phyloP scores from a whole-genome alignment of 2,329 filamentous ascomycete genomes.

The Tolypocladium sp. region DNA sequence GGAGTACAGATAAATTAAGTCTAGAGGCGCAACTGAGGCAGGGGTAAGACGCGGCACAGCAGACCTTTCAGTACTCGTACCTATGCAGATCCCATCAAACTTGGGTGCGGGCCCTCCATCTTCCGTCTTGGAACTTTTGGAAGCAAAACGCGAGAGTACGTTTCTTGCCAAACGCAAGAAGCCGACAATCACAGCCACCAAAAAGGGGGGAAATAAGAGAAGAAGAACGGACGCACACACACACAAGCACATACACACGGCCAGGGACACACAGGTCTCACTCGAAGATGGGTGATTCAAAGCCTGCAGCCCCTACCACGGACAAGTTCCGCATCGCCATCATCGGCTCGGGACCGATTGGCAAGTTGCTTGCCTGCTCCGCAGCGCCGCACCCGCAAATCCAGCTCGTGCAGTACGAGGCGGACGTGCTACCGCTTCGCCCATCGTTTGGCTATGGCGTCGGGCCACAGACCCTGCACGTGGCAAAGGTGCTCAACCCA shows the following conservation, averaged over 20 bases:
- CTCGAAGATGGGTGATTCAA: neutral
- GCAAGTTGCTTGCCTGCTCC: constrained; percentile 1
- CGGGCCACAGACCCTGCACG: neutral
- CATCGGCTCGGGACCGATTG: constrained; percentile 2
- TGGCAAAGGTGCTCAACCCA: neutral
- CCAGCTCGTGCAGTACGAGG: neutral
- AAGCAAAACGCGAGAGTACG: neutral
- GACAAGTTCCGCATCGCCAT: constrained; percentile 8
- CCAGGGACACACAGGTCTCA: neutral
- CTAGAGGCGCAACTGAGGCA: neutral
- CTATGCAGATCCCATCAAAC: neutral
- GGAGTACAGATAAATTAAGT: too few relatives aligned
- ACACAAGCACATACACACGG: too few relatives aligned
- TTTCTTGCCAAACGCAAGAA: neutral
- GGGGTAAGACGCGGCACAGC: neutral
- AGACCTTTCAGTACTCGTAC: neutral
- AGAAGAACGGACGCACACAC: neutral
- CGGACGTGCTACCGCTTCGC: neutral
- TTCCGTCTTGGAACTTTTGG: neutral
- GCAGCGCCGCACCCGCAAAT: neutral
- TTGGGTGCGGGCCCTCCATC: neutral
- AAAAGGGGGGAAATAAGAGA: neutral
- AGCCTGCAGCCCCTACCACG: neutral
- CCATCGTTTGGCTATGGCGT: constrained; percentile 1
- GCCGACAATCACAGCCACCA: neutral